Evolutionary conservation across 192 early-diverging fungal genomes (phyloP), one percentile per base, ranked within the genome.

Genomic region (Rhizophagus clarus): DNA sequence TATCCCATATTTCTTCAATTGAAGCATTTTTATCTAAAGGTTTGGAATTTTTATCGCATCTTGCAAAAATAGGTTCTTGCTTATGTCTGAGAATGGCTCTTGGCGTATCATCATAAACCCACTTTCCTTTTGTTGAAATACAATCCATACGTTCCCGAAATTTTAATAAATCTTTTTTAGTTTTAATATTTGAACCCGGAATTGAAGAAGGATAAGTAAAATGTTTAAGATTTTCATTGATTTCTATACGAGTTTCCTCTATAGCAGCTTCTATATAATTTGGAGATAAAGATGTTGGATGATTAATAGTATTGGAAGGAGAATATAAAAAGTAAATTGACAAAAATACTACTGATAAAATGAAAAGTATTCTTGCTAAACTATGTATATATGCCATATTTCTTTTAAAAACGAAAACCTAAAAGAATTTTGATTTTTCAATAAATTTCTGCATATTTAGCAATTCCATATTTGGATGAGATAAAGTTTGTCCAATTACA

Each of bases 21-120:
- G 45, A 72, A 37, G 31, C 9, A 62, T 62, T 62, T n/a, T 75
- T 8, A 32, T 56, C 17, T 24, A 26, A 20, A 63, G 8, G 5
- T 40, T 15, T 40, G 24, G 4, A 42, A n/a, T 40, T 40, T n/a
- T 17, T 61, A 76, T 76, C 56, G 34, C 74, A 76, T 76, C 28
- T 63, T 26, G 61, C 61, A 42, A 20, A 76, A 62, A 63, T 3
- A 14, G 74, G 32, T 20, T 76, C 74, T 63, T 76, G 74, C 45
- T 76, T 76, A 34, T 76, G 74, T 63, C 1, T 34, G 26, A 76
- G 61, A 40, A 76, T 8, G n/a, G 32, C 22, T 76, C 74, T 61
- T 20, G 61, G 74, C 14, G 60, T 76, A 42, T 34, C 11, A 76
- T 76, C 74, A 40, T 40, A 37, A 24, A 37, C 37, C 74, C 74